These are phyloP conservation scores for Quercus lobata DNA, from an alignment of 331 rosid genomes.

Conservation along the genomic window DNA sequence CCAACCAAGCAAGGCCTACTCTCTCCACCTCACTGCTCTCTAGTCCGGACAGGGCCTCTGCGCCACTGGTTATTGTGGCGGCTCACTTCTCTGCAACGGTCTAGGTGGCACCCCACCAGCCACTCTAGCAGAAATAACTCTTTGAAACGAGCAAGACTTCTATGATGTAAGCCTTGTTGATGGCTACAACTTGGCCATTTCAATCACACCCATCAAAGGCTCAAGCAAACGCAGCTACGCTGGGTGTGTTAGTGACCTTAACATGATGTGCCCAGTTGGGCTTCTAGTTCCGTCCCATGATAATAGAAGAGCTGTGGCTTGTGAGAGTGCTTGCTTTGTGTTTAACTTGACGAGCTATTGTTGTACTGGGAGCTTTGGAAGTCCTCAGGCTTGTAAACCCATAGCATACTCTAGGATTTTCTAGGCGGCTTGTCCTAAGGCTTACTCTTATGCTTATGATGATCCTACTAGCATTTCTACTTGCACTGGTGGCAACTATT, in stretches of 20 bases:
- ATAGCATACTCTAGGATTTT: too few relatives aligned
- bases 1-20: too few relatives aligned
- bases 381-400: too few relatives aligned
- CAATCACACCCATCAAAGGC: constrained; percentile 68
- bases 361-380: too few relatives aligned
- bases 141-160: constrained; percentile 80
- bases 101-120: constrained; percentile 83
- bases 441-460: too few relatives aligned
- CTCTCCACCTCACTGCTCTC: too few relatives aligned
- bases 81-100: constrained; percentile 78
- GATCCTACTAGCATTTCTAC: too few relatives aligned
- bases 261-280: constrained; percentile 80
- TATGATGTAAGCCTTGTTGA: constrained; percentile 92
- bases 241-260: constrained; percentile 80
- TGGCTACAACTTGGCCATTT: constrained; percentile 78
- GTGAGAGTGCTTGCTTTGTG: constrained; percentile 82
- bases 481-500: too few relatives aligned
- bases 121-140: constrained; percentile 78
- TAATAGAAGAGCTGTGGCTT: constrained; percentile 58
- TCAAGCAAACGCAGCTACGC: constrained; percentile 76
- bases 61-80: constrained; percentile 92
- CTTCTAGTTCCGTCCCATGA: constrained; percentile 70
- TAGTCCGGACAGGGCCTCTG: constrained; percentile 75
- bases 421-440: too few relatives aligned
- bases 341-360: constrained; percentile 21